Base-by-base conservation (phyloP, 345 rosid species). In the Hibiscus tridactylites region DNA sequence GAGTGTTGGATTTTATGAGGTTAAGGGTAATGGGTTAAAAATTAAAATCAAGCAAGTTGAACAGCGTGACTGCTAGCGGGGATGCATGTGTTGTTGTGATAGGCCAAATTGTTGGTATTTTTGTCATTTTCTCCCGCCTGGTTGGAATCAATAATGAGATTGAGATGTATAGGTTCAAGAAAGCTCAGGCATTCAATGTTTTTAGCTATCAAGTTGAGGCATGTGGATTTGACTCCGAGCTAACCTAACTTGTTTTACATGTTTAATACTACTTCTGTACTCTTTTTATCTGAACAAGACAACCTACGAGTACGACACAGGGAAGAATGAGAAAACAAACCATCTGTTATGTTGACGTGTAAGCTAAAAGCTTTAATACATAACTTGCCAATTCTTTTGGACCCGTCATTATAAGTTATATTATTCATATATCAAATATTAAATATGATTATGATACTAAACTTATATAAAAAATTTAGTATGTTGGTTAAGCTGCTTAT, bases 101-200 rank as follows among this genome's bases (percentile, higher is more conserved):
- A 5, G 37, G 37, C 70, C 56, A 65, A 44, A 65, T 65, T 65
- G 54, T 50, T 8, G 33, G 56, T 46, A 15, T 12, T 46, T 65
- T 65, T 65, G 70, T 24, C 56, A 46, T 65, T 46, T 46, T 65
- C 56, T 65, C 10, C 5, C 2, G 56, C 29, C 35, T 65, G 44
- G 54, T 44, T 65, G 70, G 56, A 65, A 44, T 46, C 6, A 46
- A 16, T 46, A 24, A 65, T 65, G 56, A 12, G 70, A 65, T 65
- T 65, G 56, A 12, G 70, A 65, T 65, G 46, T 46, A 65, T 24
- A 13, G 56, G 12, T 46, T 65, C 70, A 65, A 65, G 69, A 28
- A 65, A 65, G 54, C 70, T 46, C 54, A 44, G 6, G 53, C 19
- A 9, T 21, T 11, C 1, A 50, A 15, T 12, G 56, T 21, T 24